Evolutionary conservation across 345 rosid genomes (phyloP).

Genomic region (Pistacia integerrima): DNA sequence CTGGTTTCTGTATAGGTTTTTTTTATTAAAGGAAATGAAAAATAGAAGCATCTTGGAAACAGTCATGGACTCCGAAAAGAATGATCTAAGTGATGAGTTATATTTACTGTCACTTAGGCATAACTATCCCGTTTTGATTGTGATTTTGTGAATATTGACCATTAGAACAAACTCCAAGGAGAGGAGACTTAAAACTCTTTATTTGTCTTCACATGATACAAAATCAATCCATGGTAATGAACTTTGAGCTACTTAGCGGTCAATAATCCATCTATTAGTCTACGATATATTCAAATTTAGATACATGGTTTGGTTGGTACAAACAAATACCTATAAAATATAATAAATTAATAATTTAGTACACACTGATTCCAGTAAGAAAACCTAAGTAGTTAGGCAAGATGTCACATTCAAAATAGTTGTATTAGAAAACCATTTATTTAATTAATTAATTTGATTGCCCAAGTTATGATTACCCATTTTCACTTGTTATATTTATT

Average conservation of each 20-base stretch:
- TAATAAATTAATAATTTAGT: neutral
- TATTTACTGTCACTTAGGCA: neutral
- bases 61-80: neutral
- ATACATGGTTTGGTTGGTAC: neutral
- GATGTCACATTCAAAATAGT: slow-evolving; percentile 12
- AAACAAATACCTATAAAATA: slow-evolving; percentile 8
- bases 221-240: neutral
- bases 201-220: slow-evolving; percentile 2
- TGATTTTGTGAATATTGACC: neutral
- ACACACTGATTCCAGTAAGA: neutral
- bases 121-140: neutral
- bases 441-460: neutral
- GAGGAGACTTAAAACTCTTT: neutral
- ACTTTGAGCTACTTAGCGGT: neutral
- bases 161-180: neutral
- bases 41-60: neutral
- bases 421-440: neutral
- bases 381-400: slow-evolving; percentile 19
- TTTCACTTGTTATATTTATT: neutral
- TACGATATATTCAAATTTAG: slow-evolving; percentile 1
- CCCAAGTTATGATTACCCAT: neutral
- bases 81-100: neutral
- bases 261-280: slow-evolving; percentile 21
- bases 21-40: no score
- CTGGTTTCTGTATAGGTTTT: no score